phyloP scores from a whole-genome alignment of 106 monocot genomes.

The Allium sativum region DNA sequence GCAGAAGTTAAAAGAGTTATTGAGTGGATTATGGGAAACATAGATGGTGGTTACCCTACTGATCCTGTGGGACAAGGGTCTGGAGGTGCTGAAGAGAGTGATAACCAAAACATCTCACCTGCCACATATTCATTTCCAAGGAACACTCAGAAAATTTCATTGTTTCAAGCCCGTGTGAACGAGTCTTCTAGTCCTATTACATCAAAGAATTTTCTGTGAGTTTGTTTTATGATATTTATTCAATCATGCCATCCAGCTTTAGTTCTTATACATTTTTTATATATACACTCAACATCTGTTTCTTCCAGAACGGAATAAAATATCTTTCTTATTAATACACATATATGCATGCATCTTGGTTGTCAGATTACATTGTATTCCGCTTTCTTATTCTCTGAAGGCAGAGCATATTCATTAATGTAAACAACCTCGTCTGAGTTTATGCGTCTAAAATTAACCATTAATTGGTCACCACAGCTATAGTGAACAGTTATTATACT shows the following conservation, averaged over 20 bases:
- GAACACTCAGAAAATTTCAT: conserved; percentile 31
- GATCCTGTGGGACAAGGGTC: conserved; percentile 45
- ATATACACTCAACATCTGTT: background rate
- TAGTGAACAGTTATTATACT: too few relatives aligned
- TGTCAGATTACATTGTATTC: too few relatives aligned
- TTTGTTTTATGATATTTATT: background rate
- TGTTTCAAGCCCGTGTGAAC: conserved; percentile 51
- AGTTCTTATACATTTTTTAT: background rate
- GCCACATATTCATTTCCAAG: conserved; percentile 29
- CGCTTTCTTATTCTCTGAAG: too few relatives aligned
- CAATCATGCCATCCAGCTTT: background rate
- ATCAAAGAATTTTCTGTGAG: conserved; percentile 79
- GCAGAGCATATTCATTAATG: too few relatives aligned
- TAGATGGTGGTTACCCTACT: conserved; percentile 55
- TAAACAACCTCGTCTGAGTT: too few relatives aligned
- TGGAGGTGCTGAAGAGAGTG: conserved; percentile 30
- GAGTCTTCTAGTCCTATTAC: conserved; percentile 50
- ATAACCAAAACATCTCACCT: conserved; percentile 28
- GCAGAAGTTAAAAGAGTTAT: conserved; percentile 92
- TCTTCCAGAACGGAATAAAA: background rate
- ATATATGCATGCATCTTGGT: too few relatives aligned
- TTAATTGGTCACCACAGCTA: too few relatives aligned
- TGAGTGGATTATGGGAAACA: conserved; percentile 83
- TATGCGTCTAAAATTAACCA: too few relatives aligned
- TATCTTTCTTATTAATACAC: too few relatives aligned